Conservation (phyloP, 192 early-diverging fungal species). For the Phycomyces nitens region DNA sequence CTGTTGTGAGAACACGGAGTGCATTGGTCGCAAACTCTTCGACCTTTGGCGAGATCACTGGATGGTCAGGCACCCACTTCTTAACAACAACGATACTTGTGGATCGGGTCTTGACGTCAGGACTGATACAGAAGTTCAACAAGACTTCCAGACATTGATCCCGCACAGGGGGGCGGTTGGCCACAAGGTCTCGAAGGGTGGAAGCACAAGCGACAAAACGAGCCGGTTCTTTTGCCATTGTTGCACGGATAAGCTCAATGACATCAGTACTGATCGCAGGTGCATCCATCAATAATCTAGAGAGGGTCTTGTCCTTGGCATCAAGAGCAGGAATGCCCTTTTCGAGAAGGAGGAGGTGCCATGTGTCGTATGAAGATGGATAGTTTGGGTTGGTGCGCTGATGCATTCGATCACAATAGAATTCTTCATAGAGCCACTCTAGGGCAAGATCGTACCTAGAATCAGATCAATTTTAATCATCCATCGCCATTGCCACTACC, state of each 20-base stretch:
- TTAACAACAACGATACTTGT: conserved; percentile 59
- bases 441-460: conserved; percentile 57
- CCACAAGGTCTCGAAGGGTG: conserved; percentile 58
- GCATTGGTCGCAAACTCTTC: conserved; percentile 45
- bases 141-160: conserved; percentile 50
- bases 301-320: conserved; percentile 65
- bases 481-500: no score
- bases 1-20: conserved; percentile 10
- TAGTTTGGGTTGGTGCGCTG: conserved; percentile 19
- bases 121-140: conserved; percentile 47
- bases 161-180: conserved; percentile 53
- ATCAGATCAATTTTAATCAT: no score
- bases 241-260: conserved; percentile 54
- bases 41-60: conserved; percentile 36
- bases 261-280: conserved; percentile 63
- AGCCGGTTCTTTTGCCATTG: conserved; percentile 31
- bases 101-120: conserved; percentile 45
- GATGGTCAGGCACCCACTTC: conserved; percentile 59
- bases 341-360: conserved; percentile 33
- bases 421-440: conserved; percentile 76
- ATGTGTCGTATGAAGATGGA: conserved; percentile 32
- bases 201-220: conserved; percentile 46
- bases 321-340: conserved; percentile 49
- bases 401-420: conserved; percentile 18
- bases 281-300: conserved; percentile 72